phyloP scores from a whole-genome alignment of 306 rosid species.

The Cicer arietinum region DNA sequence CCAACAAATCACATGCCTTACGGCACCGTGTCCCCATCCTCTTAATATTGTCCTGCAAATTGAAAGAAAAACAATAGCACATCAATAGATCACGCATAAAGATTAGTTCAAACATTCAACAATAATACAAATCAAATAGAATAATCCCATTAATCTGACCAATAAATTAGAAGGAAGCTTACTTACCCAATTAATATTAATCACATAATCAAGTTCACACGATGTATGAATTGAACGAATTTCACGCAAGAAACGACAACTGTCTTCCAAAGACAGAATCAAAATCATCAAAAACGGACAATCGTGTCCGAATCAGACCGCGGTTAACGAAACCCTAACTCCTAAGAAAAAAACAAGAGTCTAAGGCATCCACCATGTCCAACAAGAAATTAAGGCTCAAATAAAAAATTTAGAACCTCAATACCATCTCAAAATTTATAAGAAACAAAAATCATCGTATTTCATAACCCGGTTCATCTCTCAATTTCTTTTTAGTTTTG shows the following conservation, averaged over 20 bases:
- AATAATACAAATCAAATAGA: conserved; percentile 24
- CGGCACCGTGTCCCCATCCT: conserved; percentile 20
- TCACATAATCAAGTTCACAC: not conserved
- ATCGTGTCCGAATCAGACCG: not conserved
- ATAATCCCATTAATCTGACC: not conserved
- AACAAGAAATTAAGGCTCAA: conserved; percentile 29
- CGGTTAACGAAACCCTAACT: conserved; percentile 30
- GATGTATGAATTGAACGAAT: not conserved
- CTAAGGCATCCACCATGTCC: not conserved
- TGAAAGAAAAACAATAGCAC: not conserved
- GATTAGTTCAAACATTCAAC: not conserved
- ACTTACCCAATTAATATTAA: conserved; percentile 28
- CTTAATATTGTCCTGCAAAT: conserved; percentile 52
- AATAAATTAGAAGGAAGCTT: not conserved
- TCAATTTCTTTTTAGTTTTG: not conserved
- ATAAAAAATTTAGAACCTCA: conserved; percentile 23
- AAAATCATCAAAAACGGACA: conserved; percentile 19
- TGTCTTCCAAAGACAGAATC: conserved; percentile 26
- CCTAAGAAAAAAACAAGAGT: not conserved
- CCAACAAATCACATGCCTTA: not conserved
- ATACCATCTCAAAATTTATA: conserved; percentile 25
- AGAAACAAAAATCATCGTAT: conserved; percentile 1
- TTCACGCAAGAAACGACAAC: not conserved
- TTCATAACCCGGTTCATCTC: conserved; percentile 8
- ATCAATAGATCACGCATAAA: not conserved